phyloP scores from a whole-genome alignment of 2,329 filamentous ascomycete genomes.

The Chaetomiaceae sp. region DNA sequence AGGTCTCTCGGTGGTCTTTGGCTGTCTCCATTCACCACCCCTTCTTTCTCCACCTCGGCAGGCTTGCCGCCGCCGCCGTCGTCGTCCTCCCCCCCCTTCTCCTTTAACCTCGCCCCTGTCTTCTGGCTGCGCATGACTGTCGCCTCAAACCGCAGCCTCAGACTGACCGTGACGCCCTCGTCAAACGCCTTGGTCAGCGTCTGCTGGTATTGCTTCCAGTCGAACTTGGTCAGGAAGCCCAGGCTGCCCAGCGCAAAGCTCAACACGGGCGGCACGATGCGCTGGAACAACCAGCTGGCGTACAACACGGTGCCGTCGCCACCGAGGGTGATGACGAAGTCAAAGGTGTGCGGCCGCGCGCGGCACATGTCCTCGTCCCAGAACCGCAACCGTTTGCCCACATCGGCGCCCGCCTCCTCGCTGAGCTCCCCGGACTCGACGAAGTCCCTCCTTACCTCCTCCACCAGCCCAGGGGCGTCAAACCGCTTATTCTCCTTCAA shows the following conservation, averaged over 20 bases:
- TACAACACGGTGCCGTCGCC: slow-evolving; percentile 97
- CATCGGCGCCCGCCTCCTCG: slow-evolving; percentile 32
- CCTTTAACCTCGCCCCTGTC: slow-evolving; percentile 29
- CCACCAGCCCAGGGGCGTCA: slow-evolving; percentile 61
- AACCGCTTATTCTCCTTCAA: slow-evolving; percentile 67
- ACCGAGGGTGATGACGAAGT: slow-evolving; percentile 86
- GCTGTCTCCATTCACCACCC: slow-evolving; percentile 33
- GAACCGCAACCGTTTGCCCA: slow-evolving; percentile 59
- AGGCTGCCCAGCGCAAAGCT: slow-evolving; percentile 88
- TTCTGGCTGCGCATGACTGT: slow-evolving; percentile 79
- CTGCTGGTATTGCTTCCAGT: slow-evolving; percentile 67
- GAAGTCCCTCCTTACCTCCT: slow-evolving; percentile 49
- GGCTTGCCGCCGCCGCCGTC: slow-evolving; percentile 10
- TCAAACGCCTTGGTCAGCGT: slow-evolving; percentile 67
- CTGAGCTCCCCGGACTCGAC: slow-evolving; percentile 24
- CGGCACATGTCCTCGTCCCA: slow-evolving; percentile 79
- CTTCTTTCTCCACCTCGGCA: slow-evolving; percentile 29
- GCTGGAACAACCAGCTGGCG: slow-evolving; percentile 93
- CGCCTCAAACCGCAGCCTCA: slow-evolving; percentile 84
- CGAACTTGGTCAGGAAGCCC: slow-evolving; percentile 94
- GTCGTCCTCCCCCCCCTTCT: no score
- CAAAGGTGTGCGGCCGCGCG: slow-evolving; percentile 76
- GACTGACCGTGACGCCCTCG: slow-evolving; percentile 80
- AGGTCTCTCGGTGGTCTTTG: slow-evolving; percentile 53
- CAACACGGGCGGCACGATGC: slow-evolving; percentile 86